Conservation (phyloP, 306 rosid species). For the Quercus robur region DNA sequence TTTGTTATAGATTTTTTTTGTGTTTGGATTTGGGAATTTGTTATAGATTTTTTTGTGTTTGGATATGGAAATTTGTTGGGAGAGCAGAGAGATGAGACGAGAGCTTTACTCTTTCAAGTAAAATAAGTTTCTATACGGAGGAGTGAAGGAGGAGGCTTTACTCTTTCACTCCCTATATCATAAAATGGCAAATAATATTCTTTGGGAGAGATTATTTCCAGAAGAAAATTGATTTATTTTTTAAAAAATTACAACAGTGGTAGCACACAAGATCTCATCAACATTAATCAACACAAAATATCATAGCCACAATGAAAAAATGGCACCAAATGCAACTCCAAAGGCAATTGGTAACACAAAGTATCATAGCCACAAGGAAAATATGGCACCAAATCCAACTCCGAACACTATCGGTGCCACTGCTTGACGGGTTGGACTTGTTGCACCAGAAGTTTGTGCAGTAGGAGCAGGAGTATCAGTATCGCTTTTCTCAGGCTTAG, state of each 20-base stretch:
- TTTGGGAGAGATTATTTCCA: not conserved
- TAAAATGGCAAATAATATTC: not conserved
- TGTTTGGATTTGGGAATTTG: too few species aligned
- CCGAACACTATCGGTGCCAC: not conserved
- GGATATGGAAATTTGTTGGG: too few species aligned
- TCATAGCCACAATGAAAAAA: constrained; percentile 3
- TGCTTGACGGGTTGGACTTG: constrained; percentile 5
- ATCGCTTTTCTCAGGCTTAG: constrained; percentile 51
- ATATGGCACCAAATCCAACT: constrained; percentile 6
- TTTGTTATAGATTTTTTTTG: too few species aligned
- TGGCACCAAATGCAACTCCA: constrained; percentile 12
- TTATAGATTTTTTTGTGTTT: too few species aligned
- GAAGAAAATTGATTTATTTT: not conserved
- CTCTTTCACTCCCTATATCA: not conserved
- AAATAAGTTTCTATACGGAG: too few species aligned
- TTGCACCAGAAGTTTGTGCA: constrained; percentile 27
- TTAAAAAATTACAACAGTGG: not conserved
- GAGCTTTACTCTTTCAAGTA: too few species aligned
- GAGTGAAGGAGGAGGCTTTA: not conserved
- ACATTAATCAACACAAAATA: not conserved
- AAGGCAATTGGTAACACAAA: not conserved
- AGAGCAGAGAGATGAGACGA: too few species aligned
- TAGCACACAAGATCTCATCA: not conserved
- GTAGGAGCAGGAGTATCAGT: constrained; percentile 47
- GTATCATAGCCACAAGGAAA: constrained; percentile 1